These are phyloP conservation scores for Pichia eremophila DNA, from an alignment of 805 yeast genomes.

Conservation along the genomic window DNA sequence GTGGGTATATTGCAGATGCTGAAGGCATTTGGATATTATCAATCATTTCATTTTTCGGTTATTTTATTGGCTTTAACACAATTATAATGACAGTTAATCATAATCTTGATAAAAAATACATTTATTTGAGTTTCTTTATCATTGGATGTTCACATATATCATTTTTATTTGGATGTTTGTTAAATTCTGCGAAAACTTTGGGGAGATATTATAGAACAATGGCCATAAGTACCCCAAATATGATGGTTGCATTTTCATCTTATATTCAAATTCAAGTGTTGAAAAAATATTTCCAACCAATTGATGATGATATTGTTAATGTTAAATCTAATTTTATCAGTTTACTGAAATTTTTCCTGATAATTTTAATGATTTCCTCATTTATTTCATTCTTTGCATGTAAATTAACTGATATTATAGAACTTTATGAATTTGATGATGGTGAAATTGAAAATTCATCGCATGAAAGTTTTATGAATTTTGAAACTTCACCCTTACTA, in stretches of 20 bases:
- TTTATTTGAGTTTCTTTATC: conserved; percentile 43
- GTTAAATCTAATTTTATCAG: conserved; percentile 12
- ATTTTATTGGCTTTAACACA: conserved; percentile 55
- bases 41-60: conserved; percentile 49
- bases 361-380: conserved; percentile 11
- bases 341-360: conserved; percentile 17
- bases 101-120: conserved; percentile 24
- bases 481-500: conserved; percentile 26
- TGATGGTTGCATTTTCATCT: conserved; percentile 27
- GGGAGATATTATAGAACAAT: conserved; percentile 62
- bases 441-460: conserved; percentile 12
- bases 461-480: conserved; percentile 20
- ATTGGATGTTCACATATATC: conserved; percentile 68
- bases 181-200: conserved; percentile 71
- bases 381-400: conserved; percentile 21
- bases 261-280: conserved; percentile 23
- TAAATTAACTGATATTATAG: conserved; percentile 21
- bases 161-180: conserved; percentile 54
- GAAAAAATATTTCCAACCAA: conserved; percentile 10
- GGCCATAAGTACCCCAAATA: conserved; percentile 74
- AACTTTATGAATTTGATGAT: conserved; percentile 17
- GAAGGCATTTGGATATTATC: conserved; percentile 69
- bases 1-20: conserved; percentile 76
- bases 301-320: conserved; percentile 7
- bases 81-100: conserved; percentile 32